Evolutionary conservation across 192 early-diverging fungal species (phyloP).

Genomic region (Linnemannia exigua): DNA sequence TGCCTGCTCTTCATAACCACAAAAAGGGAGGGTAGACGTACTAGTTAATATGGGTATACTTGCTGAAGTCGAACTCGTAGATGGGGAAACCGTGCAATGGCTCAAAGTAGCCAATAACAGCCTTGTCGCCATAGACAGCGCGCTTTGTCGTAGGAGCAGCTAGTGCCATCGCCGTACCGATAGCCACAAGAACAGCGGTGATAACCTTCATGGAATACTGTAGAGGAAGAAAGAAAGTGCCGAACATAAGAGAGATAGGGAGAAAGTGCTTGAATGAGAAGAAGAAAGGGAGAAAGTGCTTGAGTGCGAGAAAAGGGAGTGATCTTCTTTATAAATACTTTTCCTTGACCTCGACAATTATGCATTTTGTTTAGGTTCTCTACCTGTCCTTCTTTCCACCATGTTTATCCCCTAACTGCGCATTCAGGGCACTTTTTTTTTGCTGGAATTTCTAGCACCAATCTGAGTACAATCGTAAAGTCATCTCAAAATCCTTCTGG

Average conservation of each 20-base stretch:
- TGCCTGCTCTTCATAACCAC: not conserved
- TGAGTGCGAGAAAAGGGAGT: no score
- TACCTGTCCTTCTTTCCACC: no score
- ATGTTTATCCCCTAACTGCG: no score
- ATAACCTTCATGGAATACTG: not conserved
- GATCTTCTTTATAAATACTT: no score
- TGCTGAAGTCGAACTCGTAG: slow-evolving; percentile 38
- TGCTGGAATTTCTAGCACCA: no score
- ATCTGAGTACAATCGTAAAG: no score
- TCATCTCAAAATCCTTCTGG: no score
- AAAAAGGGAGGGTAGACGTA: not conserved
- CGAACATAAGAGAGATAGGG: not conserved
- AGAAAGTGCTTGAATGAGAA: not conserved
- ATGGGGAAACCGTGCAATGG: slow-evolving; percentile 58
- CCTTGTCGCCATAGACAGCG: not conserved
- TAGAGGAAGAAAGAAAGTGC: not conserved
- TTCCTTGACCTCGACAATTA: no score
- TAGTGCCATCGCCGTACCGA: not conserved
- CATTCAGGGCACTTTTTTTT: no score
- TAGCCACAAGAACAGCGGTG: not conserved
- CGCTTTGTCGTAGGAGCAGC: not conserved
- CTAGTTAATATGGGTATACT: slow-evolving; percentile 69
- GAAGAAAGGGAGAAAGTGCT: not conserved
- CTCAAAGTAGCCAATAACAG: slow-evolving; percentile 63
- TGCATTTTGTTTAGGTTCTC: no score